Conservation (phyloP, 2,329 filamentous ascomycete species). For the Ambrosiella xylebori region DNA sequence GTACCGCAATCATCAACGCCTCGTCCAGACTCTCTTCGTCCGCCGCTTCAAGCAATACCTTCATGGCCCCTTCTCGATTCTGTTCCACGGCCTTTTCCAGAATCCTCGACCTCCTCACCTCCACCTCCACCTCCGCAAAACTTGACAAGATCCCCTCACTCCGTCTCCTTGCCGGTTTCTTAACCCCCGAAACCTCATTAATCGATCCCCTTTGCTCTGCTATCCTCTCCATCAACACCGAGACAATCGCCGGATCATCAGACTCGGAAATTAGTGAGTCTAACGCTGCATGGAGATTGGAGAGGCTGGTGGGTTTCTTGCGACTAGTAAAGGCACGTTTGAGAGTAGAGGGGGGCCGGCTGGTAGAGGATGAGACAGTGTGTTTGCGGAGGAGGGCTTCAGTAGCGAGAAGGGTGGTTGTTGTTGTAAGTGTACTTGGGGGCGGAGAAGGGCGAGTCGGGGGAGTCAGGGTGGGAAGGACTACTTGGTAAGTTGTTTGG, state of each 20-base stretch:
- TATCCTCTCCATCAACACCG: conserved; percentile 35
- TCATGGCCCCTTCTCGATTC: conserved; percentile 33
- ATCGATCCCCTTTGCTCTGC: conserved; percentile 32
- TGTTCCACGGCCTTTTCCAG: conserved; percentile 34
- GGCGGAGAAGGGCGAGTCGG: conserved; percentile 9
- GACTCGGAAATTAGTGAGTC: conserved; percentile 30
- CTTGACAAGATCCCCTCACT: conserved; percentile 25
- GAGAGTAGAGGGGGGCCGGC: conserved; percentile 14
- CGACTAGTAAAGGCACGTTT: conserved; percentile 29
- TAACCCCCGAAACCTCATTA: conserved; percentile 26
- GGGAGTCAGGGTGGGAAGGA: neutral
- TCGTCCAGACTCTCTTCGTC: conserved; percentile 33
- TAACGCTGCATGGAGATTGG: conserved; percentile 34
- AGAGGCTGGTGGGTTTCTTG: conserved; percentile 33
- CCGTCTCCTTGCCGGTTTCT: conserved; percentile 29
- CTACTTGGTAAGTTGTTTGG: neutral
- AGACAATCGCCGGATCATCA: conserved; percentile 37
- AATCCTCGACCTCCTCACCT: conserved; percentile 30
- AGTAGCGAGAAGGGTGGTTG: conserved; percentile 32
- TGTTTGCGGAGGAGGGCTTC: conserved; percentile 35
- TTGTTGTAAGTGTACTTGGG: conserved; percentile 24
- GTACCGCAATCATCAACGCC: conserved; percentile 32
- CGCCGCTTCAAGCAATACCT: conserved; percentile 35
- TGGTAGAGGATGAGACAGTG: conserved; percentile 7
- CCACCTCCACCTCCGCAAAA: conserved; percentile 17